Conservation (phyloP, 805 yeast genomes). For the Yarrowia sp. region DNA sequence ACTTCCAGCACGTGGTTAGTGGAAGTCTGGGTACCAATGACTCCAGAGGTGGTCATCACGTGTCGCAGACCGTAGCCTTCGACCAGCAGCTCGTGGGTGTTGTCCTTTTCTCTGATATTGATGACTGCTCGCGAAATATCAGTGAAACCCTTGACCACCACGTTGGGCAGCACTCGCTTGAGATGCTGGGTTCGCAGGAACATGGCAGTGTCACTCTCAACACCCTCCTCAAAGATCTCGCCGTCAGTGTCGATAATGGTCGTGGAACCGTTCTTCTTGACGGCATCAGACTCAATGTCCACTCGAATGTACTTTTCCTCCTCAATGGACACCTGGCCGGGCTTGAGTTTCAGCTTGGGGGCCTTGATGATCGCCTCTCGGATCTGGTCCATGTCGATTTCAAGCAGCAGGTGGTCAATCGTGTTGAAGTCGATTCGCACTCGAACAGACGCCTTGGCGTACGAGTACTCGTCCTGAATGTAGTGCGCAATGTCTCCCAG, state of each 20-base stretch:
- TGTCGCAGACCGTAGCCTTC: constrained; percentile 97
- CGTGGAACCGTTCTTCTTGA: constrained; percentile 55
- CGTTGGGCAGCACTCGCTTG: constrained; percentile 81
- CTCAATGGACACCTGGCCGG: constrained; percentile 70
- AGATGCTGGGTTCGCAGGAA: constrained; percentile 90
- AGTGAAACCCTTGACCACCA: constrained; percentile 91
- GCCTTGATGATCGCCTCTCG: constrained; percentile 82
- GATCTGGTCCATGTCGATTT: constrained; percentile 83
- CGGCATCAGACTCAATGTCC: constrained; percentile 63
- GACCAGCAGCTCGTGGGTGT: constrained; percentile 84
- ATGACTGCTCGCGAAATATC: constrained; percentile 95
- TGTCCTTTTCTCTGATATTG: constrained; percentile 84
- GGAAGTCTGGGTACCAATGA: constrained; percentile 80
- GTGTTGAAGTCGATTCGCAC: constrained; percentile 83
- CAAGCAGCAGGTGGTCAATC: constrained; percentile 88
- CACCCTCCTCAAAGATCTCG: constrained; percentile 44
- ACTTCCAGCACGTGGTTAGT: constrained; percentile 95
- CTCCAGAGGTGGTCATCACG: constrained; percentile 98
- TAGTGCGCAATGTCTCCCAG: constrained; percentile 84
- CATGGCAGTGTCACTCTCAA: constrained; percentile 55
- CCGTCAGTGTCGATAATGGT: constrained; percentile 50
- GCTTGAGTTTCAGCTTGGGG: constrained; percentile 84
- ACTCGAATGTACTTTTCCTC: constrained; percentile 69
- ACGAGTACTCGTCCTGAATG: constrained; percentile 92
- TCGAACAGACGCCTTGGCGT: constrained; percentile 75